Evolutionary conservation across 345 rosid species (phyloP).

Genomic region (Arabis hirsuta): DNA sequence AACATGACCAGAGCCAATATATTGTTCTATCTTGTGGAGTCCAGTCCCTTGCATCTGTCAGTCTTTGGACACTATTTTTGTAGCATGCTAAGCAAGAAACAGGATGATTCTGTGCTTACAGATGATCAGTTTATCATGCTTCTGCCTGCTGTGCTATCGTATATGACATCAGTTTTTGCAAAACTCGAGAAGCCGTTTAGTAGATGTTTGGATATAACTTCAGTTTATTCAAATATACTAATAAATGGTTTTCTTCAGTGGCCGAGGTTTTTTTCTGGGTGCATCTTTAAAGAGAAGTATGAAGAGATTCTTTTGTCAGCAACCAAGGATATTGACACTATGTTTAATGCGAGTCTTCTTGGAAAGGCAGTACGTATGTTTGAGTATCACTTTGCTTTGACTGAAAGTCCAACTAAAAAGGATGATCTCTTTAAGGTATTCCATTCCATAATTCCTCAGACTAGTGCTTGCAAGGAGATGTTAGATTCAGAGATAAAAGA

Average conservation of each 20-base stretch:
- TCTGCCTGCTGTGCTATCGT: constrained; percentile 73
- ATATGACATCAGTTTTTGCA: constrained; percentile 49
- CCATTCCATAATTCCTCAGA: constrained; percentile 50
- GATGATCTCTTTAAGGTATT: constrained; percentile 59
- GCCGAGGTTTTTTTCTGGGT: constrained; percentile 63
- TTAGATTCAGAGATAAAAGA: constrained; percentile 59
- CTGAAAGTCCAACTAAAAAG: constrained; percentile 50
- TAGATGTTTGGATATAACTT: constrained; percentile 50
- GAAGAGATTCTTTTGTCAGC: constrained; percentile 54
- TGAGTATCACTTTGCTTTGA: constrained; percentile 55
- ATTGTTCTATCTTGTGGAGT: constrained; percentile 68
- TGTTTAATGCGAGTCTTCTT: constrained; percentile 66
- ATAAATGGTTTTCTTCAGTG: constrained; percentile 60
- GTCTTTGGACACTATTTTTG: constrained; percentile 62
- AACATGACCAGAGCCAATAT: constrained; percentile 65
- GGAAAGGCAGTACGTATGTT: constrained; percentile 75
- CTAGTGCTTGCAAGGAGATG: constrained; percentile 51
- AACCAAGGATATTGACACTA: constrained; percentile 54
- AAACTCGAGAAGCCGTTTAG: constrained; percentile 53
- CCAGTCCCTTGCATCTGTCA: constrained; percentile 71
- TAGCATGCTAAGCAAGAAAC: constrained; percentile 44
- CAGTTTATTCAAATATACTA: constrained; percentile 61
- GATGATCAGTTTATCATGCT: constrained; percentile 64
- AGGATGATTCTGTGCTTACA: constrained; percentile 48
- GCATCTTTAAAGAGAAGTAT: constrained; percentile 62